Evolutionary conservation across 2,329 filamentous ascomycete genomes (phyloP).

Genomic region (Dactylella cylindrospora): DNA sequence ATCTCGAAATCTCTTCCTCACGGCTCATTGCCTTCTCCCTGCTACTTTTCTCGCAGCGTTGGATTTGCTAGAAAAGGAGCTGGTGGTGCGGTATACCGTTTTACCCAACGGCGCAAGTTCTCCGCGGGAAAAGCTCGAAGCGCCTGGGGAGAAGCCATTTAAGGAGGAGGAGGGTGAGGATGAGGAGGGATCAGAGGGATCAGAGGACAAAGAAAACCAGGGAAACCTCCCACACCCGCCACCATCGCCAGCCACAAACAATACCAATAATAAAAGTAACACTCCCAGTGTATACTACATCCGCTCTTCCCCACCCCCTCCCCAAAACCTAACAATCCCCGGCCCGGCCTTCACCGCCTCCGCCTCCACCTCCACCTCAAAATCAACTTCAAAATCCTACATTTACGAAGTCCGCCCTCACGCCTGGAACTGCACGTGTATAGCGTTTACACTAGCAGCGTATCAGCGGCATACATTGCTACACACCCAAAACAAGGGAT

Average conservation of each 20-base stretch:
- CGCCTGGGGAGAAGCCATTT: not conserved
- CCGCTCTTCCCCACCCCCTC: conserved; percentile 58
- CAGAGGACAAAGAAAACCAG: conserved; percentile 3
- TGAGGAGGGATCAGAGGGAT: not conserved
- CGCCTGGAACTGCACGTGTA: conserved; percentile 88
- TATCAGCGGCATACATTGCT: conserved; percentile 56
- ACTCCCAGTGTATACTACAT: conserved; percentile 63
- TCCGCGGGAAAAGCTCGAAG: not conserved
- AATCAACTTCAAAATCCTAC: conserved; percentile 45
- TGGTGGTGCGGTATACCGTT: conserved; percentile 61
- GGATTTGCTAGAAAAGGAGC: conserved; percentile 77
- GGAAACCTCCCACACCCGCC: conserved; percentile 12
- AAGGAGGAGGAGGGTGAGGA: not conserved
- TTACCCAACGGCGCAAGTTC: not conserved
- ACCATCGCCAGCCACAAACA: conserved; percentile 24
- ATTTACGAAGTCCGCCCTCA: conserved; percentile 71
- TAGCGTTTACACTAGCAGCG: conserved; percentile 74
- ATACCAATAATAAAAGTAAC: too few species aligned
- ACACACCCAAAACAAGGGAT: conserved; percentile 32
- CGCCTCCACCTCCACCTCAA: conserved; percentile 42
- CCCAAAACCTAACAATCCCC: conserved; percentile 49
- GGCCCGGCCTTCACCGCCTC: conserved; percentile 48
- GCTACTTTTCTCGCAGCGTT: conserved; percentile 80
- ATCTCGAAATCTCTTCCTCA: conserved; percentile 52
- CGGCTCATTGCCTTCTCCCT: conserved; percentile 61